Evolutionary conservation across 192 early-diverging fungal species (phyloP).

Genomic region (Mortierella alpina): DNA sequence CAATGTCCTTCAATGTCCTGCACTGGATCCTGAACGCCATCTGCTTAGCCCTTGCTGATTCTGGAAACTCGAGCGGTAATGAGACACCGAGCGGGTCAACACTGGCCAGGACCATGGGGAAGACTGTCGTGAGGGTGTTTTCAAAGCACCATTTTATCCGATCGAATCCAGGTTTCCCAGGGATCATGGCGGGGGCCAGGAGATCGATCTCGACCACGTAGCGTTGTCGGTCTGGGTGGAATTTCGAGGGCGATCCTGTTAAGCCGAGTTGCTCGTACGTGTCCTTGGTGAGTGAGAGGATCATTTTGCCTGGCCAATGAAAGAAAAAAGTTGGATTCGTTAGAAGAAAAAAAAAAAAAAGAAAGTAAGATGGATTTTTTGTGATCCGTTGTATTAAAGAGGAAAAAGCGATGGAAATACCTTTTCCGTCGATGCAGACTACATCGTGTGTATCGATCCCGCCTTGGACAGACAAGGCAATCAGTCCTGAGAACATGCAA

Average conservation of each 20-base stretch:
- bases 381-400: too few species aligned
- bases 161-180: conserved; percentile 58
- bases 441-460: conserved; percentile 43
- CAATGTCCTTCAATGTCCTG: conserved; percentile 12
- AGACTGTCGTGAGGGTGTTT: conserved; percentile 38
- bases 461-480: conserved; percentile 19
- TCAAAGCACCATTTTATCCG: conserved; percentile 63
- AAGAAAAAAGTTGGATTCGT: conserved; percentile 3
- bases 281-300: conserved; percentile 57
- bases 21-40: conserved; percentile 18
- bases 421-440: conserved; percentile 39
- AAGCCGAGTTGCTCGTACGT: conserved; percentile 58
- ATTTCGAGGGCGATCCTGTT: conserved; percentile 45
- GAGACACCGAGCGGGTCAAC: conserved; percentile 28
- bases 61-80: conserved; percentile 48
- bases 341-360: conserved; percentile 2
- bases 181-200: conserved; percentile 43
- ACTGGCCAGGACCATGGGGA: conserved; percentile 50
- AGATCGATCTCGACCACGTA: conserved; percentile 57
- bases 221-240: conserved; percentile 37
- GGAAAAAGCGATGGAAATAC: background rate
- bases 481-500: conserved; percentile 1
- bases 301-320: conserved; percentile 46
- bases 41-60: conserved; percentile 12
- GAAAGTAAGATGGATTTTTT: background rate